A percentile compares a stretch with the other conserved stretches of the same genome.
Evolutionary conservation across 176 grass and related monocot species (phyloP).

Genomic region (Oryza coarctata): DNA sequence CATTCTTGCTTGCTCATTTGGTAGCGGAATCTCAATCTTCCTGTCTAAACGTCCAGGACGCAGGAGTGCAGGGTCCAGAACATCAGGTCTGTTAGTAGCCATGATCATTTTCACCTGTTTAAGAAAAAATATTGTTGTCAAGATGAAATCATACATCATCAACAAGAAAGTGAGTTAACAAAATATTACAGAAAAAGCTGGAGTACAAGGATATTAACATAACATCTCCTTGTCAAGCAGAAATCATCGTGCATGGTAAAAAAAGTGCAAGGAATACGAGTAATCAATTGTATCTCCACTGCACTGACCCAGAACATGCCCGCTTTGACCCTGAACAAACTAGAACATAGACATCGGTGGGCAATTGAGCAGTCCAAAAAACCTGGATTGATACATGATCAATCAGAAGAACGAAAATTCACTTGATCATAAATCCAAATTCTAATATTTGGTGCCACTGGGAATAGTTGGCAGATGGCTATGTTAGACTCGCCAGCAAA

Average conservation of each 20-base stretch:
- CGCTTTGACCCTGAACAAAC: background rate
- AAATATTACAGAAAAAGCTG: background rate
- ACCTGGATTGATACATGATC: background rate
- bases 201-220: background rate
- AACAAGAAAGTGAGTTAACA: background rate
- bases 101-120: constrained; percentile 99
- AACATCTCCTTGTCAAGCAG: background rate
- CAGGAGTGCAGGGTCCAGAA: constrained; percentile 89
- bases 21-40: constrained; percentile 97
- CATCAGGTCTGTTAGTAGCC: constrained; percentile 97
- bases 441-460: background rate
- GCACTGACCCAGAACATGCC: no score
- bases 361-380: background rate
- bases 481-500: no score
- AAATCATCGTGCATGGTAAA: background rate
- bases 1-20: constrained; percentile 92
- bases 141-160: background rate
- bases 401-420: background rate
- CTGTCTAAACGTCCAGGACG: constrained; percentile 90
- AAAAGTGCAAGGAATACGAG: constrained; percentile 16
- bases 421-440: no score
- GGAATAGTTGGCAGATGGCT: background rate
- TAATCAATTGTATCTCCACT: constrained; percentile 11
- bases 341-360: background rate
- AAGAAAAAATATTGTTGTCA: constrained; percentile 2